phyloP scores from a whole-genome alignment of 2,329 filamentous ascomycete genomes.

The Didymosphaeria variabile region DNA sequence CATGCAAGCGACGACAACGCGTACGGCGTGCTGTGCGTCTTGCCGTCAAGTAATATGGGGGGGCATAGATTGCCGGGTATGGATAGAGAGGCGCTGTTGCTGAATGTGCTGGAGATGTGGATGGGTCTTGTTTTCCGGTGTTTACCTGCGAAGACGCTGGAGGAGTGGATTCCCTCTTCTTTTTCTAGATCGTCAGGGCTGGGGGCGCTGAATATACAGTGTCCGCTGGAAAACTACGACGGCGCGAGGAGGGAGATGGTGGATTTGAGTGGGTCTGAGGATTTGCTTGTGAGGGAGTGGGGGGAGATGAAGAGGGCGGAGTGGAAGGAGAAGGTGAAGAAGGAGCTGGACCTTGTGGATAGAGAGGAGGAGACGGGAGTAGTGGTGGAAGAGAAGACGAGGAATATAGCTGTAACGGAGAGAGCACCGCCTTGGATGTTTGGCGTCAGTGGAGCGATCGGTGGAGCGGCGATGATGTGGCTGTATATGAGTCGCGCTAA shows the following conservation, averaged over 20 bases:
- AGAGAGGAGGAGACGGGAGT: not conserved
- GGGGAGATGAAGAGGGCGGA: constrained; percentile 9
- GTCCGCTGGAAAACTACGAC: constrained; percentile 42
- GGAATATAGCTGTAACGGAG: not conserved
- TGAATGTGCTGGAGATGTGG: constrained; percentile 50
- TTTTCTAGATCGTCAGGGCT: constrained; percentile 23
- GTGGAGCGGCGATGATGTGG: not conserved
- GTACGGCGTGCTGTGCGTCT: constrained; percentile 33
- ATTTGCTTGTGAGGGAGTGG: constrained; percentile 34
- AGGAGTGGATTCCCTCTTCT: constrained; percentile 32
- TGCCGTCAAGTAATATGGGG: constrained; percentile 23
- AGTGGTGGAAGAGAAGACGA: not conserved
- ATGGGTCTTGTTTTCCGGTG: constrained; percentile 43
- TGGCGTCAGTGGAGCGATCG: not conserved
- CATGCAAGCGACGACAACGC: constrained; percentile 40
- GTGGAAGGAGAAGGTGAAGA: constrained; percentile 5
- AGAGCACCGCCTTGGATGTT: not conserved
- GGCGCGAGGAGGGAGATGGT: constrained; percentile 28
- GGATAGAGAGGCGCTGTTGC: constrained; percentile 35
- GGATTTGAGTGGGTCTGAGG: constrained; percentile 32
- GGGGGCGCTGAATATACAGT: constrained; percentile 41
- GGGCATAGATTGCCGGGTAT: constrained; percentile 31
- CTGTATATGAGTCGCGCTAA: not conserved
- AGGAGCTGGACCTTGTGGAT: constrained; percentile 4
- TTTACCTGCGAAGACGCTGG: constrained; percentile 29